Evolutionary conservation across 306 rosid species (phyloP).

Genomic region (Ormosia emarginata): DNA sequence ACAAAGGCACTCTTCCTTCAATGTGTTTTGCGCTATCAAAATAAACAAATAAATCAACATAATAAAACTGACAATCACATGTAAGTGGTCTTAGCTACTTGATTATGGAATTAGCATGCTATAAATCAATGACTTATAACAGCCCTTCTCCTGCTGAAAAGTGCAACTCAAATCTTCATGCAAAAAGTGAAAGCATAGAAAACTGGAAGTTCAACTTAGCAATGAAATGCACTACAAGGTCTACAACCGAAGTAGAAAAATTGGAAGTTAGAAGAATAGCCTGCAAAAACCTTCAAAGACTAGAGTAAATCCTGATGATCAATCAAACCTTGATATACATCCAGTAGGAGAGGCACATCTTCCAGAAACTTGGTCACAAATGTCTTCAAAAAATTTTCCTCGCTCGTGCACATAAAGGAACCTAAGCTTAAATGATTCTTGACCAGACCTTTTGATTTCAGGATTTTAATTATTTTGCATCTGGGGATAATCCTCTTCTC

Average conservation of each 20-base stretch:
- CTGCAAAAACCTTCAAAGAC: not conserved
- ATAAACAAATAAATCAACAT: not conserved
- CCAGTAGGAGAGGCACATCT: not conserved
- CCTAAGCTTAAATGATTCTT: not conserved
- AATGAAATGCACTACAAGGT: not conserved
- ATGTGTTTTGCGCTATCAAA: not conserved
- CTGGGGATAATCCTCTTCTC: slow-evolving; percentile 32
- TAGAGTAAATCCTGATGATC: not conserved
- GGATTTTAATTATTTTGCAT: not conserved
- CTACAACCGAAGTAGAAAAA: not conserved
- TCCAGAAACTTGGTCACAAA: not conserved
- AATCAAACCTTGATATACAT: not conserved
- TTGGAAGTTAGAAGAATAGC: not conserved
- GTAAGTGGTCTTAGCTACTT: not conserved
- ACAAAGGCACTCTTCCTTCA: not conserved
- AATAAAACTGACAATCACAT: not conserved
- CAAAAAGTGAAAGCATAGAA: not conserved
- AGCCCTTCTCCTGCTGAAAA: not conserved
- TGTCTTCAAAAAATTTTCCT: not conserved
- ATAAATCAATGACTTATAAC: not conserved
- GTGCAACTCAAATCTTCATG: not conserved
- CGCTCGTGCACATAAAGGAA: not conserved
- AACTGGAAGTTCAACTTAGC: not conserved
- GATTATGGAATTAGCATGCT: not conserved
- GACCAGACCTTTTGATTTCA: not conserved